These are phyloP conservation scores for Diutina sp. DNA, from an alignment of 1,139 yeast species.

Conservation along the genomic window DNA sequence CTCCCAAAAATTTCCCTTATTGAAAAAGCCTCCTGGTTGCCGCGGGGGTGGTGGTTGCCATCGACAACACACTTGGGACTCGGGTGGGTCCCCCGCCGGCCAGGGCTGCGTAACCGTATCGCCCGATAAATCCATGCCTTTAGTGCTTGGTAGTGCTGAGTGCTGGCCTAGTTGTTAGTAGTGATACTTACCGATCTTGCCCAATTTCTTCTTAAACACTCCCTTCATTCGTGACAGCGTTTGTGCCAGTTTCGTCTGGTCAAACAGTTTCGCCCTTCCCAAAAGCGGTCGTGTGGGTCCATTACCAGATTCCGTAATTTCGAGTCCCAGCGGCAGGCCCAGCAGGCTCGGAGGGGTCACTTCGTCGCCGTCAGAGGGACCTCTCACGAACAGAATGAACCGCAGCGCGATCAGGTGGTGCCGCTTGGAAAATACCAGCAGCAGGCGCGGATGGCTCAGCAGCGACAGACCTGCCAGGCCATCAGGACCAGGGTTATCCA, in stretches of 20 bases:
- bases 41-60: too few relatives aligned
- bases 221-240: neutral
- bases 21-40: too few relatives aligned
- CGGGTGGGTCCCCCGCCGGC: too few relatives aligned
- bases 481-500: neutral
- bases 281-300: neutral
- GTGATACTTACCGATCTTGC: neutral
- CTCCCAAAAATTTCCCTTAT: too few relatives aligned
- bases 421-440: neutral
- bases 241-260: neutral
- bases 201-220: neutral
- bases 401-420: neutral
- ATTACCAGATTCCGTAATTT: neutral
- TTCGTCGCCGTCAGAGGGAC: neutral
- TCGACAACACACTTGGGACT: too few relatives aligned
- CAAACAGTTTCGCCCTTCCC: neutral
- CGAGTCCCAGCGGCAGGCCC: neutral
- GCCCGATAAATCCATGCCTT: too few relatives aligned
- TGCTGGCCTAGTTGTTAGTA: neutral
- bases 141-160: too few relatives aligned
- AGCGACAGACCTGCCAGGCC: neutral
- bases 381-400: neutral
- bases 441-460: neutral
- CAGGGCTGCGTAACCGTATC: too few relatives aligned
- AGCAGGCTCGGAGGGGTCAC: neutral